Evolutionary conservation across 2,329 filamentous ascomycete species (phyloP).

Genomic region (Allantophomopsis cytisporea): DNA sequence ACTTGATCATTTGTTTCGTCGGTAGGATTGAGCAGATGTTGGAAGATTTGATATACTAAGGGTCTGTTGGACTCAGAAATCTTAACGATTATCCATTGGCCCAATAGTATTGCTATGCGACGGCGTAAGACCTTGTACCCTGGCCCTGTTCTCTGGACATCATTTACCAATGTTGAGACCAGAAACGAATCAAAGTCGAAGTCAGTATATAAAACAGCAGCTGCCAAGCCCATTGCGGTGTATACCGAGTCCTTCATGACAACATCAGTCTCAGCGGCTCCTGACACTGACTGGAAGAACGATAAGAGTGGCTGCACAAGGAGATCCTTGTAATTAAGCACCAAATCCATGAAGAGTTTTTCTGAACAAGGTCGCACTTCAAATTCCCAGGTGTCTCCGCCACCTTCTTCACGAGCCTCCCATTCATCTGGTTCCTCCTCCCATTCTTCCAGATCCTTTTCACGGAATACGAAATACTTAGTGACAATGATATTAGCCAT

Average conservation of each 20-base stretch:
- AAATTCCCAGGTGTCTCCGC: constrained; percentile 81
- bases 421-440: constrained; percentile 91
- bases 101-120: constrained; percentile 76
- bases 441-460: constrained; percentile 80
- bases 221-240: constrained; percentile 78
- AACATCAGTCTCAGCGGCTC: constrained; percentile 47
- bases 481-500: constrained; percentile 79
- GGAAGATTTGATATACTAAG: constrained; percentile 77
- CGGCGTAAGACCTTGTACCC: constrained; percentile 73
- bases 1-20: constrained; percentile 81
- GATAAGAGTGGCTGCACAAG: constrained; percentile 66
- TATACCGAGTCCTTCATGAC: constrained; percentile 90
- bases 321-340: constrained; percentile 76
- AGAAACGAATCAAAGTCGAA: constrained; percentile 81
- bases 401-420: constrained; percentile 80
- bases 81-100: constrained; percentile 78
- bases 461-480: constrained; percentile 76
- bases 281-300: constrained; percentile 71
- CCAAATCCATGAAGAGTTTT: constrained; percentile 82
- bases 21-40: constrained; percentile 65
- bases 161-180: constrained; percentile 58
- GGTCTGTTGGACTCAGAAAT: constrained; percentile 53
- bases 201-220: constrained; percentile 56
- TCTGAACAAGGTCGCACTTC: constrained; percentile 86
- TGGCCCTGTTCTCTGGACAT: constrained; percentile 52